Base-by-base conservation (phyloP, 352 stramenopile genomes). In the Pythium utonaiense region DNA sequence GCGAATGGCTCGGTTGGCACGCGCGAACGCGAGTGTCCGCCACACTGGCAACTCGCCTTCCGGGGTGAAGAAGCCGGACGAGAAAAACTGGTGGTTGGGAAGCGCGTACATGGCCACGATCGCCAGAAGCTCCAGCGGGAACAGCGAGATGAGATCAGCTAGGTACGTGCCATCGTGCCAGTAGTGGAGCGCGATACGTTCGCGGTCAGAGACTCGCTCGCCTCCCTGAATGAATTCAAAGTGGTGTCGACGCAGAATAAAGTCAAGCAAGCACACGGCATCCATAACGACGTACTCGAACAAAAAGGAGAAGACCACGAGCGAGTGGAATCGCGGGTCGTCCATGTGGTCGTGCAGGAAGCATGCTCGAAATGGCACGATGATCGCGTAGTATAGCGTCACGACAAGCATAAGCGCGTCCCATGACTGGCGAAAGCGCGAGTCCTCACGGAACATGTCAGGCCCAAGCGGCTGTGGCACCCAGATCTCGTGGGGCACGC, bases 221-320 rank as follows among this genome's bases (percentile, higher is more conserved):
- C 42, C 71, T 24, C 53, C 42, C 22, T 69, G 31, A 10, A 67
- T 53, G 41, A 62, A 74, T 44, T 48, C 54, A 22, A 78, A 78
- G 19, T 70, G 67, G 42, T 58, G 57, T 7, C 60, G 60, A 7
- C 57, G 65, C 21, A 78, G 51, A 17, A 66, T 34, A 19, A 78
- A 70, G 60, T 78, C 69, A 24, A 75, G 25, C 8, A 71, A 10
- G 22, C 62, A 71, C n/a, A 73, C 36, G 7, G 65, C 12, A 47
- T 93, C 81, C 0, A 67, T 57, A 36, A 88, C 25, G 25, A 78
- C 13, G 57, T 83, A 87, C 57, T 93, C 83, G 19, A 83, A 3
- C 1, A 58, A 51, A 44, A 86, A 88, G 64, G 69, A 85, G 1
- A 63, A 1, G 24, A 70, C 42, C 21, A 91, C 62, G 1, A 71